Evolutionary conservation across 768 basidiomycete species (phyloP).

Genomic region (Tricholoma matsutake): DNA sequence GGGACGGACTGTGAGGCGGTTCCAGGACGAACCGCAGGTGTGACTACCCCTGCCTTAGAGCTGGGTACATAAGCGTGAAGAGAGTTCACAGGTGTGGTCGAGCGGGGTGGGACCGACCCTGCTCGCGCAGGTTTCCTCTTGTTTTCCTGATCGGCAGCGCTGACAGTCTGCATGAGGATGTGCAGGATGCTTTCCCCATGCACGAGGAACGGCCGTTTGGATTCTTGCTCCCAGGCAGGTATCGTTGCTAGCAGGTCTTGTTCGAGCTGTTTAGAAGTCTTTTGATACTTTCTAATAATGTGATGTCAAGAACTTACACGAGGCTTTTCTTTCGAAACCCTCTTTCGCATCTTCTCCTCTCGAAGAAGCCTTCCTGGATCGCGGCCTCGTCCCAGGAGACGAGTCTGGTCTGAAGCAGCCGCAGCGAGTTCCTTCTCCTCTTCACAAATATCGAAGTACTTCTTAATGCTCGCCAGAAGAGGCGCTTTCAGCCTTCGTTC

Average conservation of each 20-base stretch:
- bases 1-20: conserved; percentile 50
- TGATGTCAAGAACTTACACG: conserved; percentile 50
- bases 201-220: conserved; percentile 75
- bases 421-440: conserved; percentile 88
- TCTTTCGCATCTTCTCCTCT: conserved; percentile 97
- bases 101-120: conserved; percentile 58
- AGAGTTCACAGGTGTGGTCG: conserved; percentile 52
- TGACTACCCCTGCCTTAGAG: conserved; percentile 46
- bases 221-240: conserved; percentile 82
- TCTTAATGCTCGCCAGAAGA: conserved; percentile 71
- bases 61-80: conserved; percentile 37
- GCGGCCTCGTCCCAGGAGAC: conserved; percentile 78
- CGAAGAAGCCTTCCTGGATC: conserved; percentile 84
- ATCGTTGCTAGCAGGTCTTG: conserved; percentile 77
- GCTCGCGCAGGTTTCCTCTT: conserved; percentile 52
- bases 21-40: conserved; percentile 60
- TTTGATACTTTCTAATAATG: conserved; percentile 2
- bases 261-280: conserved; percentile 60
- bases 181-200: conserved; percentile 81
- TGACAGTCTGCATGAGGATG: conserved; percentile 68
- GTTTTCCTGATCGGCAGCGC: conserved; percentile 80
- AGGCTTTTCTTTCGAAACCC: conserved; percentile 90
- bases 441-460: conserved; percentile 88
- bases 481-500: conserved; percentile 79
- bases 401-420: conserved; percentile 75